Conservation (phyloP, 371 early-diverging fungal species). For the Mortierella sp. region DNA sequence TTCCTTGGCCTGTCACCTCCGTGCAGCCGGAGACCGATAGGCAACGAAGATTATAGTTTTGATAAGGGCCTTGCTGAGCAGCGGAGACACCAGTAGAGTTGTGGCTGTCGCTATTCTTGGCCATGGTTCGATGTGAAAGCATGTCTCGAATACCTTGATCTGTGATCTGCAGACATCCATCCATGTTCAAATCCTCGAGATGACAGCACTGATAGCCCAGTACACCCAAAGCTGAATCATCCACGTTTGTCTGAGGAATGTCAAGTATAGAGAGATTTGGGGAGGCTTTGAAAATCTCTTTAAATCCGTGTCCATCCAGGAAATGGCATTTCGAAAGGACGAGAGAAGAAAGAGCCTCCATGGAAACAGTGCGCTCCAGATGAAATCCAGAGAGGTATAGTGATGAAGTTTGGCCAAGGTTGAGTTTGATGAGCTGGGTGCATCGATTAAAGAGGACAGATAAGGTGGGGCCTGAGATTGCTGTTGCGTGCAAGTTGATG, state of each 20-base stretch:
- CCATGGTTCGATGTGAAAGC: slow-evolving; percentile 20
- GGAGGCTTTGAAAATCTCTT: slow-evolving; percentile 38
- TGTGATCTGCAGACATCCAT: slow-evolving; percentile 46
- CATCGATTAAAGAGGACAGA: slow-evolving; percentile 28
- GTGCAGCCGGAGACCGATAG: slow-evolving; percentile 39
- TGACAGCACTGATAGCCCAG: slow-evolving; percentile 27
- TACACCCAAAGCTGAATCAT: slow-evolving; percentile 30
- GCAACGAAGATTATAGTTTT: slow-evolving; percentile 23
- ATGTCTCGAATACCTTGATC: slow-evolving; percentile 48
- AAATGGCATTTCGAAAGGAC: slow-evolving; percentile 36
- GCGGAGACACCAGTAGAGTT: not conserved
- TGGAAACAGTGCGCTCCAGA: slow-evolving; percentile 12
- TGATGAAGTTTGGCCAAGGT: slow-evolving; percentile 28
- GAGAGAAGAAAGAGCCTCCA: slow-evolving; percentile 19
- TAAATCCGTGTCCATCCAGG: slow-evolving; percentile 51
- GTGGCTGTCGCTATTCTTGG: not conserved
- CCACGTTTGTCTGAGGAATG: slow-evolving; percentile 43
- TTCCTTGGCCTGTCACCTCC: slow-evolving; percentile 48
- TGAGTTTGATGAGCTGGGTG: slow-evolving; percentile 31
- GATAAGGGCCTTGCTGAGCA: slow-evolving; percentile 15
- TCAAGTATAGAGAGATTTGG: slow-evolving; percentile 27
- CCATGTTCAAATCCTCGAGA: slow-evolving; percentile 27
- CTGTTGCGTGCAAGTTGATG: slow-evolving; percentile 37
- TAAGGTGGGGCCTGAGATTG: slow-evolving; percentile 40
- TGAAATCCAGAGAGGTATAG: slow-evolving; percentile 40